Evolutionary conservation across 1,139 yeast species (phyloP), one percentile per base, ranked within the genome.

Genomic region (Pneumocystis sp.): DNA sequence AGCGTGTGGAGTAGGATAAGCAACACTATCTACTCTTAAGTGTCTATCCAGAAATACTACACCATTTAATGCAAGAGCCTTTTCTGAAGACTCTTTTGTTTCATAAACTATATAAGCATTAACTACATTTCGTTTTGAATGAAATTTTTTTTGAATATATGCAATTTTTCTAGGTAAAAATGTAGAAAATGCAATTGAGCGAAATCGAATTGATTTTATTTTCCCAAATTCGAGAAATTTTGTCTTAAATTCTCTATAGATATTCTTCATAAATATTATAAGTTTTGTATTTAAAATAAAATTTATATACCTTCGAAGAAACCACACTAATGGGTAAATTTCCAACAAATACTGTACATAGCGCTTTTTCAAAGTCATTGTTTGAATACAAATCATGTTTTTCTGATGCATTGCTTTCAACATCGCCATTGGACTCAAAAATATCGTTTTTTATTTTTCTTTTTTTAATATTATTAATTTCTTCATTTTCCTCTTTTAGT

Each of bases 151-250:
- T 71, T 85, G 83, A 66, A 89, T 87, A 74, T 85, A 90, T 1
- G 98, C 97, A 50, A 89, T 90, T 74, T 91, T 91, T 74, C 97
- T 83, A 60, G 98, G 97, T 66, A 90, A 80, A 59, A 89, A 84
- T 72, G 90, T 96, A 64, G 87, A 85, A 70, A 91, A 89, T 1
- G 96, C 89, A 70, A 95, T 87, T 1, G 97, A 90, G 76, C 99
- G 83, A 78, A 89, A 93, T 74, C 99, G 81, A 65, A 90, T 81
- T 25, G 95, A 86, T 62, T 83, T 84, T 65, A 90, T 80, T 59
- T 79, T 77, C 29, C 95, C 95, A 69, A 76, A 77, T 56, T 81
- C 74, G 15, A 80, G 34, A 61, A 70, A 70, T 45, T 64, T 66
- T 40, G 66, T 63, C 56, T 67, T 67, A 17, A 70, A 64, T 4